phyloP scores from a whole-genome alignment of 2,329 filamentous ascomycete species.

The Neofusicoccum laricinum region DNA sequence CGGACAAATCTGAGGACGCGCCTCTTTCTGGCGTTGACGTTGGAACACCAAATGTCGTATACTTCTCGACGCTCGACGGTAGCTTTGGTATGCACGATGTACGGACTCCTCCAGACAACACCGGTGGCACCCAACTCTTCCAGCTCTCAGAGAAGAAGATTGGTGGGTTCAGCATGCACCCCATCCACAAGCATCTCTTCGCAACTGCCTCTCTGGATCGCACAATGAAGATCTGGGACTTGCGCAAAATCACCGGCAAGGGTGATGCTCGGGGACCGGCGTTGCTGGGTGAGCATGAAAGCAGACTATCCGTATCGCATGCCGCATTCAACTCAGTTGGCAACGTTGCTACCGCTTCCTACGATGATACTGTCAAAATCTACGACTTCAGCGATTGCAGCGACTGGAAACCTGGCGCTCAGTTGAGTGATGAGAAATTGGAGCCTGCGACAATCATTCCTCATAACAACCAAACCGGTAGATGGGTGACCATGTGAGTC shows the following conservation, averaged over 20 bases:
- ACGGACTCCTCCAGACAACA: conserved; percentile 55
- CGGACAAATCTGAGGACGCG: conserved; percentile 66
- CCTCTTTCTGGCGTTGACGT: conserved; percentile 85
- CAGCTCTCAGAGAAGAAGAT: conserved; percentile 88
- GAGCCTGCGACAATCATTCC: conserved; percentile 65
- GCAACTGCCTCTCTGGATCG: conserved; percentile 89
- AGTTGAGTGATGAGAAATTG: conserved; percentile 63
- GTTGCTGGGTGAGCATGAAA: conserved; percentile 77
- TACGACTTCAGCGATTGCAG: conserved; percentile 64
- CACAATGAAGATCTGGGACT: conserved; percentile 87
- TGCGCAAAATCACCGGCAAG: conserved; percentile 71
- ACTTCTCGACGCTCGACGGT: conserved; percentile 85
- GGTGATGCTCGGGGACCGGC: conserved; percentile 60
- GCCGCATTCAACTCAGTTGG: conserved; percentile 85
- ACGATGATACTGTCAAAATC: conserved; percentile 93
- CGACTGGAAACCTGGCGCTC: conserved; percentile 52
- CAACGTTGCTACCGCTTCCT: conserved; percentile 85
- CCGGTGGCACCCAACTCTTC: conserved; percentile 60
- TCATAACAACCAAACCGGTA: conserved; percentile 94
- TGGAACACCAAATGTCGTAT: conserved; percentile 66
- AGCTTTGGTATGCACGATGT: conserved; percentile 78
- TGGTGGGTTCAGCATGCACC: conserved; percentile 85
- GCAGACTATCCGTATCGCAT: conserved; percentile 82
- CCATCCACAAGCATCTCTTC: conserved; percentile 73
- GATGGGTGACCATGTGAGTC: conserved; percentile 82